These are phyloP conservation scores for Colletotrichum orchidophilum DNA, from an alignment of 2,329 filamentous ascomycete species.

Conservation along the genomic window DNA sequence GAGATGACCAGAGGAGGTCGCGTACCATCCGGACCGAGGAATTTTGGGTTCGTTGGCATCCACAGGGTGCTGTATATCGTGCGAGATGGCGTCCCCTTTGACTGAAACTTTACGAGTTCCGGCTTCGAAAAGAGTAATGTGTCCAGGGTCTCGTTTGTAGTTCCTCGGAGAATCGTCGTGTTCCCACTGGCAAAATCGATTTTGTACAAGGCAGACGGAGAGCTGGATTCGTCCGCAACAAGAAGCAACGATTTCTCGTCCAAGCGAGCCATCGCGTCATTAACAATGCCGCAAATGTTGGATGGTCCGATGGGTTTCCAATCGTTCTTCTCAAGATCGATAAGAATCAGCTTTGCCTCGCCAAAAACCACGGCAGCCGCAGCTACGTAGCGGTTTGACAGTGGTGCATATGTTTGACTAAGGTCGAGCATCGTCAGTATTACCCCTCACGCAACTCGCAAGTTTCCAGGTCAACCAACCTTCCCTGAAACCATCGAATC, in stretches of 20 bases:
- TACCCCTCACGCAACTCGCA: not conserved
- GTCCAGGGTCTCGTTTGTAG: conserved; percentile 44
- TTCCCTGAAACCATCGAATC: conserved; percentile 42
- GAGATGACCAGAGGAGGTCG: conserved; percentile 60
- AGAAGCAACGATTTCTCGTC: conserved; percentile 48
- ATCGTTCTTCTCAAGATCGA: conserved; percentile 46
- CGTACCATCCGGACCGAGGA: conserved; percentile 44
- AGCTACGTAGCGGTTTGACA: conserved; percentile 47
- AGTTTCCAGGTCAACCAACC: conserved; percentile 36
- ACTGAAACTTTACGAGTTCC: conserved; percentile 43
- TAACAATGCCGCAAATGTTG: conserved; percentile 39
- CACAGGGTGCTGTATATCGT: conserved; percentile 57
- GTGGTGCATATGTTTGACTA: conserved; percentile 51
- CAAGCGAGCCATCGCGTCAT: conserved; percentile 46
- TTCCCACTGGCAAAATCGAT: conserved; percentile 40
- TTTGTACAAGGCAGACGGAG: conserved; percentile 46
- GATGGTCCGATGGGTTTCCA: conserved; percentile 43
- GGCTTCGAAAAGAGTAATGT: conserved; percentile 48
- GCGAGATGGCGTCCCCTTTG: conserved; percentile 41
- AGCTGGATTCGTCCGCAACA: conserved; percentile 45
- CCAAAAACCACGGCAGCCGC: conserved; percentile 46
- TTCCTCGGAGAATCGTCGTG: conserved; percentile 42
- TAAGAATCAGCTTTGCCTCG: conserved; percentile 45
- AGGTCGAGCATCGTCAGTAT: conserved; percentile 11
- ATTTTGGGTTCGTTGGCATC: conserved; percentile 58